Evolutionary conservation across 2,329 filamentous ascomycete genomes (phyloP), one percentile per base, ranked within the genome.

Genomic region (Fusarium newnesense): DNA sequence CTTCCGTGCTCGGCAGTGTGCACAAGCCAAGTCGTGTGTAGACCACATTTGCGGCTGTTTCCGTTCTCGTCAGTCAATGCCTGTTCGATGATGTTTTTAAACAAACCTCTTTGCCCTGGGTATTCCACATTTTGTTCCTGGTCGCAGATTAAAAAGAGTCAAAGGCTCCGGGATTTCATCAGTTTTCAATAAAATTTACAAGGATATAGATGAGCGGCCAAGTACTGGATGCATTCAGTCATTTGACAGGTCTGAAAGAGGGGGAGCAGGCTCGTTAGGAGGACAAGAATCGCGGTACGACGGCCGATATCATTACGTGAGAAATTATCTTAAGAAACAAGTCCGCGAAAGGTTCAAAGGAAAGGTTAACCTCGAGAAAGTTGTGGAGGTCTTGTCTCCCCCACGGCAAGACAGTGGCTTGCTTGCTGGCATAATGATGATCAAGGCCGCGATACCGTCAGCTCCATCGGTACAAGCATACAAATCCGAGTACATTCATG

Each of bases 21-120:
- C 76, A 61, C 76, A 78, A 57, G 76, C 76, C 28, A 78, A 57
- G 54, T 78, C 76, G 43, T 78, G 76, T 16, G 76, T 78, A 18
- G 76, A 78, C 76, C 76, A 78, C 75, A 78, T 78, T 50, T 77
- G 76, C 36, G 70, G 60, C 49, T 78, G 69, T 60, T 75, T 43
- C 36, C n/a, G 3, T 62, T 24, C 28, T 19, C 21, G 68, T 78
- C 49, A 78, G 75, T 56, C 28, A 43, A 30, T 21, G 24, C 24
- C 28, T 60, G 52, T 16, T 26, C 15, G 19, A 21, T 46, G 39
- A 24, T 24, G 28, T 10, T 30, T n/a, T 16, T 10, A n/a, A 18
- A 73, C 76, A 37, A 67, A 78, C 76, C 76, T 78, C 76, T 67
- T 78, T 78, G 24, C 46, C 61, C 32, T 75, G 74, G 34, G 57